Evolutionary conservation across 192 early-diverging fungal genomes (phyloP).

Genomic region (Coemansia erecta): DNA sequence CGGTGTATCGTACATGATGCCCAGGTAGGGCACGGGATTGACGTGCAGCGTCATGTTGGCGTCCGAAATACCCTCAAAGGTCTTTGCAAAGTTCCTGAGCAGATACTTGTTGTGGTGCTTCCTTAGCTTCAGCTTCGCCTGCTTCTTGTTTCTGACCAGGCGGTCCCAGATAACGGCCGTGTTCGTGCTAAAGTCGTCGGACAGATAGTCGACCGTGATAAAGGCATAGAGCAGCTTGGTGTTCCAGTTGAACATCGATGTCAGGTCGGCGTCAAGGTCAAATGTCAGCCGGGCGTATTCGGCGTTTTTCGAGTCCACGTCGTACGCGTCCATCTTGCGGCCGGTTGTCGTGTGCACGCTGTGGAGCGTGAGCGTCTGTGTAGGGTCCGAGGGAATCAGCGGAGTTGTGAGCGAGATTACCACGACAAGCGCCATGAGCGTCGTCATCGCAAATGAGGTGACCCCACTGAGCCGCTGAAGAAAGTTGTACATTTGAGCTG

Average conservation of each 20-base stretch:
- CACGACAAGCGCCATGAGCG: conserved; percentile 41
- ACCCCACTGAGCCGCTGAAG: conserved; percentile 50
- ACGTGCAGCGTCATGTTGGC: conserved; percentile 49
- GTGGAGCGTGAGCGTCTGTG: conserved; percentile 29
- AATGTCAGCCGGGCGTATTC: conserved; percentile 51
- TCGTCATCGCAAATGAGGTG: conserved; percentile 52
- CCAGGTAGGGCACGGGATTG: conserved; percentile 52
- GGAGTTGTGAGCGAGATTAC: conserved; percentile 42
- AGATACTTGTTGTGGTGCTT: conserved; percentile 53
- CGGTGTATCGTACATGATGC: conserved; percentile 49
- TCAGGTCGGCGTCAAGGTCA: conserved; percentile 49
- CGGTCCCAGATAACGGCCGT: conserved; percentile 51
- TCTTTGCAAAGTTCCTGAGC: conserved; percentile 38
- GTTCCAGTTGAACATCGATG: conserved; percentile 55
- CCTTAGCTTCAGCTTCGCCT: conserved; percentile 42
- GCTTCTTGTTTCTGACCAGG: conserved; percentile 34
- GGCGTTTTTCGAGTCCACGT: conserved; percentile 31
- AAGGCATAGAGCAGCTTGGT: conserved; percentile 50
- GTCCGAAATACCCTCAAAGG: conserved; percentile 31
- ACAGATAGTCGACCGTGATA: conserved; percentile 39
- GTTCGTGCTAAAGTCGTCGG: conserved; percentile 32
- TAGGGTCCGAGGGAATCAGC: conserved; percentile 33
- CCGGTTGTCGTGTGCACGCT: conserved; percentile 44
- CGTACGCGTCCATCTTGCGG: conserved; percentile 38
- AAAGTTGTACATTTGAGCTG: conserved; percentile 53